Evolutionary conservation across 2,329 filamentous ascomycete genomes (phyloP).

Genomic region (Penicillium freii): DNA sequence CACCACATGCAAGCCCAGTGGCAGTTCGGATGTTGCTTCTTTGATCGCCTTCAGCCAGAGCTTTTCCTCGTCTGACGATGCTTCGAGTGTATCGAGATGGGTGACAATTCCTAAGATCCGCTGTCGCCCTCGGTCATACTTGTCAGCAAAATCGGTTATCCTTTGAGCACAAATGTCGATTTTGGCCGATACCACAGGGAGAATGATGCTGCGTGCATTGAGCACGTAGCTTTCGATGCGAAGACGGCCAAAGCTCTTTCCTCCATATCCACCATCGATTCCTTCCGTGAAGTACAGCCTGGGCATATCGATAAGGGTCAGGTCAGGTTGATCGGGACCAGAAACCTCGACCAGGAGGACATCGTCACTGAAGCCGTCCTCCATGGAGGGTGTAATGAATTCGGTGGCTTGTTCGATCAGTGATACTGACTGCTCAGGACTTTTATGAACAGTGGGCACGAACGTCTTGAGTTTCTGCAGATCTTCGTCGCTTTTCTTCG

Average conservation of each 20-base stretch:
- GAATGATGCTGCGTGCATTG: constrained; percentile 58
- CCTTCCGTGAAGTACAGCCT: constrained; percentile 57
- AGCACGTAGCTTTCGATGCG: constrained; percentile 56
- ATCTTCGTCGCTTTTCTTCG: constrained; percentile 6
- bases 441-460: background rate
- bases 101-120: constrained; percentile 50
- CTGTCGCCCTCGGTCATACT: constrained; percentile 30
- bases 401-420: constrained; percentile 55
- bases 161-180: constrained; percentile 57
- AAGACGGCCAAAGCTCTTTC: constrained; percentile 53
- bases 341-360: constrained; percentile 60
- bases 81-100: constrained; percentile 44
- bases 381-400: constrained; percentile 49
- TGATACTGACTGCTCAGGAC: constrained; percentile 35
- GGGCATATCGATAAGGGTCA: constrained; percentile 63
- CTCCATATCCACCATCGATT: constrained; percentile 47
- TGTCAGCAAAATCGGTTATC: constrained; percentile 51
- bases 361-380: constrained; percentile 38
- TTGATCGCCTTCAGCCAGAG: constrained; percentile 37
- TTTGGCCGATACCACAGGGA: constrained; percentile 54
- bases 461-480: constrained; percentile 12
- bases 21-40: constrained; percentile 44
- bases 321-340: constrained; percentile 58
- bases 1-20: constrained; percentile 46
- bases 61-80: constrained; percentile 37